A percentile compares a stretch with the other conserved stretches of the same genome.
Conservation (phyloP, 164 flowering plant genomes). For the Umbilicus rupestris region DNA sequence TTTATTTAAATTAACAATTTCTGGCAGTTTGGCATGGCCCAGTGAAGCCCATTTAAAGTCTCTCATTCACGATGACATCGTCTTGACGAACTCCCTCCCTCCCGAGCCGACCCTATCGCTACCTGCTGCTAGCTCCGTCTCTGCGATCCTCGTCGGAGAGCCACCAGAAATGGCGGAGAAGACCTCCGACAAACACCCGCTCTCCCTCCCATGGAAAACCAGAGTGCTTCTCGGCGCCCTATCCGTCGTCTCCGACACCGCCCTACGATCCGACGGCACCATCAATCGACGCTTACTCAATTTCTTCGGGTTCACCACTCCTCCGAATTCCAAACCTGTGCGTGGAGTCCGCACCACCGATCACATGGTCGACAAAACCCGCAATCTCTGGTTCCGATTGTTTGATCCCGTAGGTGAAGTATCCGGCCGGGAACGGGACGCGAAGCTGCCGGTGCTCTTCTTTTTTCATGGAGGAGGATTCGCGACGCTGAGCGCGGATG, state of each 20-base stretch:
- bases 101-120: neutral
- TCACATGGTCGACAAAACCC: conserved; percentile 27
- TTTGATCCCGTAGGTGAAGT: conserved; percentile 20
- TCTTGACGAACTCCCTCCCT: no score
- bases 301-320: conserved; percentile 16
- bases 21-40: neutral
- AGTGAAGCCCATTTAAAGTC: neutral
- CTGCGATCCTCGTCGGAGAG: no score
- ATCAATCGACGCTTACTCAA: conserved; percentile 28
- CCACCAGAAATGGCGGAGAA: neutral
- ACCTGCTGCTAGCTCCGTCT: neutral
- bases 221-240: conserved; percentile 8
- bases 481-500: conserved; percentile 22
- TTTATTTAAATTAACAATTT: no score
- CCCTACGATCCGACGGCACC: conserved; percentile 22
- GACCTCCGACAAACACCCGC: neutral
- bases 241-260: conserved; percentile 15
- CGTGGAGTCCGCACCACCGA: conserved; percentile 29
- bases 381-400: conserved; percentile 52
- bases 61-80: neutral
- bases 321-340: conserved; percentile 18
- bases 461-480: conserved; percentile 57
- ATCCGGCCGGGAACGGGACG: neutral
- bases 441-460: conserved; percentile 27
- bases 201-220: conserved; percentile 27